Evolutionary conservation across 805 yeast species (phyloP), one percentile per base, ranked within the genome.

Genomic region (Suhomyces xylopsoci): DNA sequence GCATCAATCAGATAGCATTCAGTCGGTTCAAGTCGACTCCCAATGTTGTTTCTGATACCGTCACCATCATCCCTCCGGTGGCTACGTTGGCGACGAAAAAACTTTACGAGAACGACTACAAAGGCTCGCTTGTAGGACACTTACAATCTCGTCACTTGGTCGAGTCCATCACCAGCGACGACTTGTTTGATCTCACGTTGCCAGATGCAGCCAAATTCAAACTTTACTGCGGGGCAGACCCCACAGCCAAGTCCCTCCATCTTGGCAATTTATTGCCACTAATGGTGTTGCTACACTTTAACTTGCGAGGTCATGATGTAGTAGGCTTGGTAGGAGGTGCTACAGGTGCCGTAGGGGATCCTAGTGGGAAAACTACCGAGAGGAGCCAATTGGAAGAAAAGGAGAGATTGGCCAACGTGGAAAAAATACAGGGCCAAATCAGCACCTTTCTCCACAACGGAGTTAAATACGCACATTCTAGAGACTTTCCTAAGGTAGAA

Each of bases 281-380:
- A 57, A 82, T 94, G 85, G 82, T 90, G 1, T 70, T 93, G 45
- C 72, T 94, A 44, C 97, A 94, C 68, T 91, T 91, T 67, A 83
- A 83, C 56, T 69, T 91, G 30, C 74, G 94, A 32, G 99, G 99
- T 1, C 97, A 91, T 65, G 80, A 81, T 55, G 82, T 90, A n/a
- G 82, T 85, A 6, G 90, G 93, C 0, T 68, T 93, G 6, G 91
- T 94, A 15, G 97, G 97, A 17, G 96, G 96, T 22, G 99, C 98
- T 5, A 94, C 99, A 0, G 98, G 97, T 7, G 80, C 81, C 10
- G 96, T 94, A 1, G 99, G 99, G 7, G 99, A 94, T 67, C 99
- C 99, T 7, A 89, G 97, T 50, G 99, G 98, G 0, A 78, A 97
- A 59, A 73, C 79, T 0, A 82, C 92, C 0, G 97, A 91, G 63